phyloP scores from a whole-genome alignment of 2,329 filamentous ascomycete genomes.

The Diaporthe velutina region DNA sequence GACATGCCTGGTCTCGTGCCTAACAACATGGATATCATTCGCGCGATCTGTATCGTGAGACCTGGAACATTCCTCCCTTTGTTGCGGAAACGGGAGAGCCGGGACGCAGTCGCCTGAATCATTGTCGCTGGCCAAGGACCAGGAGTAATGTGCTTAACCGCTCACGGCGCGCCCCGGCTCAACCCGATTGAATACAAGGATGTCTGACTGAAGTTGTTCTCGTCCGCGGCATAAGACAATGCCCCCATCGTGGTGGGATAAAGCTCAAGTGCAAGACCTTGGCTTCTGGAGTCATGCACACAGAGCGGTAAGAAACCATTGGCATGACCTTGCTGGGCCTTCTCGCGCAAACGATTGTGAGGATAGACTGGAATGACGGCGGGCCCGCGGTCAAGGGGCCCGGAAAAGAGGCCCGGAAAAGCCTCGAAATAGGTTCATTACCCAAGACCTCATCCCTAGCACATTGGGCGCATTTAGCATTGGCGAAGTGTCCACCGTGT shows the following conservation, averaged over 20 bases:
- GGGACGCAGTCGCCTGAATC: constrained; percentile 13
- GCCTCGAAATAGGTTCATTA: background rate
- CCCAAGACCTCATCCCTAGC: background rate
- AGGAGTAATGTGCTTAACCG: constrained; percentile 10
- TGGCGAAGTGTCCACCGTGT: background rate
- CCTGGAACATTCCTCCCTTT: no score
- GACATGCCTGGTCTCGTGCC: background rate
- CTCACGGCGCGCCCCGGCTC: background rate
- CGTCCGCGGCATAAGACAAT: background rate
- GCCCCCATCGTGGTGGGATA: background rate
- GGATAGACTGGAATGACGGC: background rate
- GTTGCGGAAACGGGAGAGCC: background rate
- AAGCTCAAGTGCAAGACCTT: background rate
- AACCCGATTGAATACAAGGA: constrained; percentile 1
- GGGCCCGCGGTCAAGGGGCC: background rate
- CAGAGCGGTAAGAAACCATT: background rate
- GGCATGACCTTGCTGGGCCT: background rate
- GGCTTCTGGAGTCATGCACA: background rate
- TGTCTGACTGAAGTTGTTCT: background rate
- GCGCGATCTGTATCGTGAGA: background rate
- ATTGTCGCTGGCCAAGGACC: background rate
- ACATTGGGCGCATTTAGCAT: background rate
- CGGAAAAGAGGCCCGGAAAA: background rate
- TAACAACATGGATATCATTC: background rate
- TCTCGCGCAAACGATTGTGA: background rate